Evolutionary conservation across 768 basidiomycete genomes (phyloP).

Genomic region (Kondoa malvinella): DNA sequence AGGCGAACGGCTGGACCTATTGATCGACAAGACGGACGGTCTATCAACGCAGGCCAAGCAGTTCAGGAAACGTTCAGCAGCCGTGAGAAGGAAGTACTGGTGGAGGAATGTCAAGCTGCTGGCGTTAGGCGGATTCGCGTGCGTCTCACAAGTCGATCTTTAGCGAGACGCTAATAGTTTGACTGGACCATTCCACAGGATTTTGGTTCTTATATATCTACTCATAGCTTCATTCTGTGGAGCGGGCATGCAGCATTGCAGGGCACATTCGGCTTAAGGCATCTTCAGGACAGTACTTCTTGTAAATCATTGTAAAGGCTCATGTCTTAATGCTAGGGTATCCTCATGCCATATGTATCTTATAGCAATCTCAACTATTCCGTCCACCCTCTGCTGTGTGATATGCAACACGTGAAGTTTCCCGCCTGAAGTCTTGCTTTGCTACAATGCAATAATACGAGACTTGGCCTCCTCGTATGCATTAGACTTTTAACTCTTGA

Average conservation of each 20-base stretch:
- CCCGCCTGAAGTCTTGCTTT: no score
- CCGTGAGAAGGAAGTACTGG: constrained; percentile 33
- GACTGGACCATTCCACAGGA: not conserved
- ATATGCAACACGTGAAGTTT: no score
- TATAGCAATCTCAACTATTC: no score
- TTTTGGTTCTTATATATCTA: constrained; percentile 61
- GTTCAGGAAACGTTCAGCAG: constrained; percentile 38
- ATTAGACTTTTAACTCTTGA: no score
- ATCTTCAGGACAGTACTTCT: constrained; percentile 41
- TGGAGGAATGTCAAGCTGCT: constrained; percentile 35
- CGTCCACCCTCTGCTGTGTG: no score
- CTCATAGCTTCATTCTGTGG: constrained; percentile 82
- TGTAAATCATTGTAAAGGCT: constrained; percentile 12
- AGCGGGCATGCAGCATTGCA: constrained; percentile 33
- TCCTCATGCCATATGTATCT: no score
- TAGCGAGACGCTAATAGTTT: constrained; percentile 23
- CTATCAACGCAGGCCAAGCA: constrained; percentile 89
- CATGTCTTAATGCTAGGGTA: constrained; percentile 9
- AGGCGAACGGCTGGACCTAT: constrained; percentile 84
- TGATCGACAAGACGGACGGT: constrained; percentile 77
- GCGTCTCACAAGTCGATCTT: constrained; percentile 36
- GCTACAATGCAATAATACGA: no score
- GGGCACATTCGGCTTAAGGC: not conserved
- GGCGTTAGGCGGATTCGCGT: constrained; percentile 42
- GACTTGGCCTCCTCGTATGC: no score